Conservation (phyloP, 2,329 filamentous ascomycete species). For the Fusarium tjaetaba region DNA sequence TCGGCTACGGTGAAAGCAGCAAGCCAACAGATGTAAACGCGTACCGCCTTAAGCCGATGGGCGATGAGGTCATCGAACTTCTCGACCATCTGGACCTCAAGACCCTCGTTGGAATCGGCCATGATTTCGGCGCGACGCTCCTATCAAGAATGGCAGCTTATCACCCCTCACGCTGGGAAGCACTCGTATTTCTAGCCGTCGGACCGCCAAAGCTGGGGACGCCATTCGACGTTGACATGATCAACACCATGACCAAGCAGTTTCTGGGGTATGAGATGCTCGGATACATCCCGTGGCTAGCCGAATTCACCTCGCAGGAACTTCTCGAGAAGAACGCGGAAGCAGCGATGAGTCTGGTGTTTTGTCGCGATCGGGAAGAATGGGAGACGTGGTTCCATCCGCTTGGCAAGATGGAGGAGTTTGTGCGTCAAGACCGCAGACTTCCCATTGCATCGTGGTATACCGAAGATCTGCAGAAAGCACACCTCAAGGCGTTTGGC, state of each 20-base stretch:
- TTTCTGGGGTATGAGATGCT: conserved; percentile 44
- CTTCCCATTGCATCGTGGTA: conserved; percentile 44
- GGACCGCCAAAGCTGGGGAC: conserved; percentile 44
- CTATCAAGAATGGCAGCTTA: conserved; percentile 45
- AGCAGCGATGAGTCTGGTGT: conserved; percentile 45
- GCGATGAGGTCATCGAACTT: conserved; percentile 48
- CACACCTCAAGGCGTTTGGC: conserved; percentile 40
- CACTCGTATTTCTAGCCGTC: conserved; percentile 45
- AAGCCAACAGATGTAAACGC: conserved; percentile 40
- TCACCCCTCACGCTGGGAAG: conserved; percentile 33
- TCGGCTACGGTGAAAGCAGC: conserved; percentile 51
- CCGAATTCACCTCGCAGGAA: conserved; percentile 12
- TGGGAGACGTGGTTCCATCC: conserved; percentile 46
- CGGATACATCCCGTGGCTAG: conserved; percentile 47
- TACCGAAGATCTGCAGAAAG: conserved; percentile 26
- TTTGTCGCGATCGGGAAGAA: conserved; percentile 34
- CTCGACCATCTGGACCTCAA: conserved; percentile 45
- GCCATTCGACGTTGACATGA: conserved; percentile 44
- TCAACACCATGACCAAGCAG: conserved; percentile 47
- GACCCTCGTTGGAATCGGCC: conserved; percentile 55
- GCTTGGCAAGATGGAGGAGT: conserved; percentile 42
- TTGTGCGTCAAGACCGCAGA: conserved; percentile 35
- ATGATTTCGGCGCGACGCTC: conserved; percentile 50
- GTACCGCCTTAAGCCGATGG: conserved; percentile 47
- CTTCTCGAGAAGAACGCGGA: conserved; percentile 40